Base-by-base conservation (phyloP, 1,284 basidiomycete genomes). In the Trichosporon ovoides region DNA sequence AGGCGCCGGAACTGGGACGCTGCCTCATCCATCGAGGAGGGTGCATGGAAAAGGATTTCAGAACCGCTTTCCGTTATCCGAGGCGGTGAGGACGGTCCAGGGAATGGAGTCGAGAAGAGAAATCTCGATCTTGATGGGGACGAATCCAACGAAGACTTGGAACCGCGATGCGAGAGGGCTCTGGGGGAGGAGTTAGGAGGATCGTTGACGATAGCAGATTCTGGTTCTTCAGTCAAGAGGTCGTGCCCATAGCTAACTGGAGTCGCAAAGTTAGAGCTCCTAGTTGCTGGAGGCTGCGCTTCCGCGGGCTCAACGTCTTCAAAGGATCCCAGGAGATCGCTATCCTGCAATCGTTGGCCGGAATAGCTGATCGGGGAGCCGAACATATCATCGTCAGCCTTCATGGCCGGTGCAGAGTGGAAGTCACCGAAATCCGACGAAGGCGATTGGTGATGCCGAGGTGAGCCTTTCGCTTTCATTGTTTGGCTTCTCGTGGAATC, bases 41-140 rank as follows among this genome's bases (percentile, higher is more conserved):
- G 43, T 1, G 68, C 68, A 35, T 72, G 68, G 38, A 74, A 71
- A 16, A 73, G 40, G 22, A 73, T 68, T 19, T 73, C 70, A 16
- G 55, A 51, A 1, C 67, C 68, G 12, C 64, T 66, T 14, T 64
- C 64, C 0, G 70, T 63, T 2, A 75, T 38, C 3, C 64, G 54
- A 6, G 73, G 73, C 1, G 73, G 73, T 0, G 73, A 75, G 35
- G 68, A 59, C 0, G 71, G 71, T 10, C 71, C 68, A 10, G 68
- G 24, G 37, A 64, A 63, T 14, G 55, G 40, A 18, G 50, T 22
- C 11, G 55, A 50, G 35, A 60, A 43, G 9, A 37, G 14, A 28
- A 55, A 40, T 14, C 56, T 40, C 3, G 43, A 43, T 10, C 53
- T 46, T 4, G 56, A 57, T 0, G 59, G 59, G 1, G 59, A 61